phyloP scores from a whole-genome alignment of 129 eudicot species.

The Pseudognaphalium luteoalbum region DNA sequence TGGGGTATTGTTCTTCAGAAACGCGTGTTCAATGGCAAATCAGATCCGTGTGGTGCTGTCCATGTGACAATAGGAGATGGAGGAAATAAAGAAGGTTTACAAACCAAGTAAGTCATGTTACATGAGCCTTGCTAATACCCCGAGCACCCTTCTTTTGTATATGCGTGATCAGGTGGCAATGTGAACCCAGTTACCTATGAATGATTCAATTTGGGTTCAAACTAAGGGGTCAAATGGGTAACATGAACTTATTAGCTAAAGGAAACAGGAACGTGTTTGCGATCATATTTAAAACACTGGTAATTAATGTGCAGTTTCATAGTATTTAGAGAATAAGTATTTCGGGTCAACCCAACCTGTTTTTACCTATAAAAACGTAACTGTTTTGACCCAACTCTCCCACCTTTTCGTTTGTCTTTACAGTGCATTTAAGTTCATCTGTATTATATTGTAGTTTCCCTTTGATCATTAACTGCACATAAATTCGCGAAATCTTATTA shows the following conservation, averaged over 20 bases:
- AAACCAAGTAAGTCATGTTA: conserved; percentile 50
- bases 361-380: not conserved
- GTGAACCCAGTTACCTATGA: not conserved
- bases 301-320: not conserved
- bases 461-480: not conserved
- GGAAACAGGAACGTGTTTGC: not conserved
- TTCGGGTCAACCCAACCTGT: not conserved
- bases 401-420: not conserved
- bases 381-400: not conserved
- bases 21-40: conserved; percentile 71
- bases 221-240: not conserved
- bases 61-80: conserved; percentile 97
- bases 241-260: not conserved
- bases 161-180: conserved; percentile 3
- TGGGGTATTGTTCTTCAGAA: conserved; percentile 40
- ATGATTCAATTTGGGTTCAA: conserved; percentile 8
- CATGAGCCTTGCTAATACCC: conserved; percentile 13
- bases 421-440: not conserved
- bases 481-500: not conserved
- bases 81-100: conserved; percentile 93
- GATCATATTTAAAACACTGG: not conserved
- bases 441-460: not conserved
- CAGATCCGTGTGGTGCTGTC: conserved; percentile 87
- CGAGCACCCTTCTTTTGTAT: not conserved
- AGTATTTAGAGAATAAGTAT: not conserved